A percentile compares a stretch with the other conserved stretches of the same genome.
Conservation (phyloP, 345 rosid genomes). For the Punica granatum region DNA sequence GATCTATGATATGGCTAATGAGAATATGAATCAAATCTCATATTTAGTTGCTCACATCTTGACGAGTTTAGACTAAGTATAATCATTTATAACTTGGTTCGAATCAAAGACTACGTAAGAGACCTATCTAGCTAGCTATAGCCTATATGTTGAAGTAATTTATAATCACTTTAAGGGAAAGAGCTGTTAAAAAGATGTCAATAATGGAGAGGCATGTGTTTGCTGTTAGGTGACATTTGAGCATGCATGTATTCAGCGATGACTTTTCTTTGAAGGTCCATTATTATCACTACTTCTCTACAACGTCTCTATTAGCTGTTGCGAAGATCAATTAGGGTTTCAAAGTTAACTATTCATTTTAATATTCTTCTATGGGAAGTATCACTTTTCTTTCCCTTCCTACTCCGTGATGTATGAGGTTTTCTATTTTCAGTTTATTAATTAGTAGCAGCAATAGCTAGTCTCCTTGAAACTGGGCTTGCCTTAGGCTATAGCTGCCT, state of each 20-base stretch:
- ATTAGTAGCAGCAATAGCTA: too few species aligned
- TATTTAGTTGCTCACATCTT: neutral
- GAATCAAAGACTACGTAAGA: neutral
- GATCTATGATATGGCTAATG: neutral
- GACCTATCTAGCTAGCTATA: neutral
- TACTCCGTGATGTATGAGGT: too few species aligned
- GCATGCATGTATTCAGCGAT: slow-evolving; percentile 10
- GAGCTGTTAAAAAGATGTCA: slow-evolving; percentile 10
- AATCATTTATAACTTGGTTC: neutral
- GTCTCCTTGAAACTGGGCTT: too few species aligned
- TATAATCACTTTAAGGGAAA: neutral
- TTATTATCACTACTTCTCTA: neutral
- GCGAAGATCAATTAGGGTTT: neutral
- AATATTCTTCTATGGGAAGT: too few species aligned
- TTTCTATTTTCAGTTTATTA: too few species aligned
- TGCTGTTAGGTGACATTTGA: slow-evolving; percentile 13
- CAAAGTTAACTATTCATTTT: neutral
- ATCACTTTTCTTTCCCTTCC: neutral
- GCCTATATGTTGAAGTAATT: neutral
- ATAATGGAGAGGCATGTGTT: slow-evolving; percentile 8
- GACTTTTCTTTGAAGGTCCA: slow-evolving; percentile 4
- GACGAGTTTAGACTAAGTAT: neutral
- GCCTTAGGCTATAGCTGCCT: too few species aligned
- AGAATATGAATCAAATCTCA: neutral
- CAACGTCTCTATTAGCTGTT: neutral